phyloP scores from a whole-genome alignment of 2,329 filamentous ascomycete genomes.

The Aureobasidium namibiae region DNA sequence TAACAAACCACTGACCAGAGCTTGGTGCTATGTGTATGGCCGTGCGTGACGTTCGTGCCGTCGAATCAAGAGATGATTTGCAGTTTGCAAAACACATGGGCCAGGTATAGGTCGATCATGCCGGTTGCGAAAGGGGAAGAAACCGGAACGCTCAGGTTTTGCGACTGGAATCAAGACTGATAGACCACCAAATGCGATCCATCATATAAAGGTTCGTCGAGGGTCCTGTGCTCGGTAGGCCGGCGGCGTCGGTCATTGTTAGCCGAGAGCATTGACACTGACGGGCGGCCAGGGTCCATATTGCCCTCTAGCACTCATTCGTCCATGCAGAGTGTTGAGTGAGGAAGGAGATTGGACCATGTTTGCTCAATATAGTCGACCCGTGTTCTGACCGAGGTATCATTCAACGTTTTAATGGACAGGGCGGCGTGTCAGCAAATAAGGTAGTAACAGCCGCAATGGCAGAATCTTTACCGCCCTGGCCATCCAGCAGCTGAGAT shows the following conservation, averaged over 20 bases:
- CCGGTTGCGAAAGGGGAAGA: neutral
- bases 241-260: neutral
- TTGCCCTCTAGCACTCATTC: neutral
- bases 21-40: neutral
- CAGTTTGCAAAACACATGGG: neutral
- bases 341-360: neutral
- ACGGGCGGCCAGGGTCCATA: neutral
- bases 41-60: neutral
- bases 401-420: neutral
- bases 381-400: neutral
- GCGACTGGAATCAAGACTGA: neutral
- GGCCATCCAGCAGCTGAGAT: neutral
- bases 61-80: neutral
- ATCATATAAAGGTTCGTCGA: neutral
- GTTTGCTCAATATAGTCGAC: neutral
- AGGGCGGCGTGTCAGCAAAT: neutral
- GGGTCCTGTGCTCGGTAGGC: slow-evolving; percentile 5
- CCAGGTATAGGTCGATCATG: neutral
- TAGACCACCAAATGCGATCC: neutral
- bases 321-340: neutral
- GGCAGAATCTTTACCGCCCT: neutral
- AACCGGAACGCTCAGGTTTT: neutral
- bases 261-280: neutral
- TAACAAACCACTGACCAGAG: slow-evolving; percentile 2
- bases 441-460: neutral